These are phyloP conservation scores for Dimargaris verticillata DNA, from an alignment of 192 early-diverging fungal genomes.

Conservation along the genomic window DNA sequence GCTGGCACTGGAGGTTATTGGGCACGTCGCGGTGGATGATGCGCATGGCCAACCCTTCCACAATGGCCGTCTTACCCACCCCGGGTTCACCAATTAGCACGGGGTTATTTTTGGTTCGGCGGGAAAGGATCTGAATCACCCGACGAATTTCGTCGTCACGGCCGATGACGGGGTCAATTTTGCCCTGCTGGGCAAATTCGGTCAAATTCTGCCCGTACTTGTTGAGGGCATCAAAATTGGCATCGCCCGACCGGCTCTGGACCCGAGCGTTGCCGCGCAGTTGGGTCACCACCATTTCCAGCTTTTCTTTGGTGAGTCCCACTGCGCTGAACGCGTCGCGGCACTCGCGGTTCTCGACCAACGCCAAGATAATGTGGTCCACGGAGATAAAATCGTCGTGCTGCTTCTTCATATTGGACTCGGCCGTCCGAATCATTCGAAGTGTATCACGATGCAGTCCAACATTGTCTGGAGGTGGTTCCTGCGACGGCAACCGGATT, in stretches of 20 bases:
- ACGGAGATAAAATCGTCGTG: slow-evolving; percentile 78
- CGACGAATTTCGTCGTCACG: slow-evolving; percentile 92
- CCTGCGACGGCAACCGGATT: slow-evolving; percentile 67
- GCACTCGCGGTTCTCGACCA: slow-evolving; percentile 49
- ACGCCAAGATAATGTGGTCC: slow-evolving; percentile 78
- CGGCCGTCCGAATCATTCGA: slow-evolving; percentile 53
- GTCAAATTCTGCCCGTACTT: slow-evolving; percentile 92
- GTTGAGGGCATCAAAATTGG: slow-evolving; percentile 73
- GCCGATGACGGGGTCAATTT: slow-evolving; percentile 93
- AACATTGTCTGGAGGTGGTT: slow-evolving; percentile 64
- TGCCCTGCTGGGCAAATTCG: slow-evolving; percentile 62
- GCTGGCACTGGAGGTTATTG: slow-evolving; percentile 52
- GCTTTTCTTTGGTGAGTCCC: slow-evolving; percentile 46
- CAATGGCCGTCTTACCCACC: slow-evolving; percentile 62
- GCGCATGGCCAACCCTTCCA: slow-evolving; percentile 88
- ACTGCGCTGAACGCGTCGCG: slow-evolving; percentile 42
- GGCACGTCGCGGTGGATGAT: slow-evolving; percentile 91
- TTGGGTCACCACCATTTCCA: slow-evolving; percentile 61
- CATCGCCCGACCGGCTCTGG: slow-evolving; percentile 71
- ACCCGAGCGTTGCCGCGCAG: slow-evolving; percentile 70
- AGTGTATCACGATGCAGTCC: slow-evolving; percentile 39
- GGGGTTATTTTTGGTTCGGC: slow-evolving; percentile 84
- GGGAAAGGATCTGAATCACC: slow-evolving; percentile 80
- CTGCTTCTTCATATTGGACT: slow-evolving; percentile 68
- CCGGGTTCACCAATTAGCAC: slow-evolving; percentile 71